Evolutionary conservation across 2,329 filamentous ascomycete genomes (phyloP), one percentile per base, ranked within the genome.

Genomic region (Monosporascus cannonballus): DNA sequence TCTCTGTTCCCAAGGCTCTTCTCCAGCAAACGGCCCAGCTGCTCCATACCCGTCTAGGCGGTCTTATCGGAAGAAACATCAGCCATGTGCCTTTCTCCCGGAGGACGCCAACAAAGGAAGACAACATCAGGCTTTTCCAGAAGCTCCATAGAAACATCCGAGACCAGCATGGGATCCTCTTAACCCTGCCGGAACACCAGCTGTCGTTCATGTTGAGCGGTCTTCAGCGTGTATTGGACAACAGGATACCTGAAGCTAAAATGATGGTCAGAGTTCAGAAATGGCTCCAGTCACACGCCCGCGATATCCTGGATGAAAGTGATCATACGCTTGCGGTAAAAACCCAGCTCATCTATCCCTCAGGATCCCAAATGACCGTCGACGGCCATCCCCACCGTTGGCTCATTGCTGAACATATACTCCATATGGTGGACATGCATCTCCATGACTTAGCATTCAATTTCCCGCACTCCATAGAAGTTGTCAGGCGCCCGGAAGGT

Each of bases 241-340:
- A 66, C 1, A 66, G 73, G 3, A 51, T 72, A 0, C 50, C 64
- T 0, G 67, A 76, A 36, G 76, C 78, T 0, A 62, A 58, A 0
- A 60, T 58, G 1, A 80, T 87, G 74, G 68, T 85, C 2, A 62
- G 66, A 0, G 71, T 74, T 0, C 79, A 86, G 27, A 53, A 64
- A 0, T 81, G 77, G 70, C 62, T 87, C 8, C 69, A 77, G 2
- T 53, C 56, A 0, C 61, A 68, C 2, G 77, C 74, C 1, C 73
- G 84, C 0, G 84, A 89, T 60, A 71, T 89, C 0, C 66, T 89
- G 0, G 85, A 88, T 55, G 85, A 88, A 60, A 83, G 75, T 3
- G 80, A 84, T 51, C 71, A 77, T 42, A 82, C 76, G 0, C 66
- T 84, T 1, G 75, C 74, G 0, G 71, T 76, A 0, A 75, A 73